These are phyloP conservation scores for Capronia epimyces DNA, from an alignment of 2,329 filamentous ascomycete genomes.

Conservation along the genomic window DNA sequence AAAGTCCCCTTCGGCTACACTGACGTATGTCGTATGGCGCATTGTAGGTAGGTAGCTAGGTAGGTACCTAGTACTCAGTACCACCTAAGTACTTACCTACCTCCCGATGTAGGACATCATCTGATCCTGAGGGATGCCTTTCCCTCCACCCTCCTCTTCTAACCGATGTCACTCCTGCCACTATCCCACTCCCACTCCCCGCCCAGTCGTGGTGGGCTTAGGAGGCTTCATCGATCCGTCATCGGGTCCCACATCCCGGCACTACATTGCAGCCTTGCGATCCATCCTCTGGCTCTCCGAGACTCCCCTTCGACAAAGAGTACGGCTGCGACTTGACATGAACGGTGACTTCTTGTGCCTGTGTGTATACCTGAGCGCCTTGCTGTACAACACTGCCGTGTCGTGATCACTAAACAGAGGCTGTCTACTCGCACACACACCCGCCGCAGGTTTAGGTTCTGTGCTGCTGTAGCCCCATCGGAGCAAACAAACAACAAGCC, in stretches of 20 bases:
- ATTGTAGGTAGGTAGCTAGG: too few species aligned
- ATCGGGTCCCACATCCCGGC: constrained; percentile 7
- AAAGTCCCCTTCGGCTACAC: neutral
- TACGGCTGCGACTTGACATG: neutral
- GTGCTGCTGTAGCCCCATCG: too few species aligned
- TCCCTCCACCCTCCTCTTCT: neutral
- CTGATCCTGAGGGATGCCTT: neutral
- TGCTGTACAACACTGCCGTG: neutral
- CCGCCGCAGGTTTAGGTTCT: too few species aligned
- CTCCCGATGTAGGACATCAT: neutral
- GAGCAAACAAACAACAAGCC: too few species aligned
- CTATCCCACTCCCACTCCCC: neutral
- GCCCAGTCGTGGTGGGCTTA: neutral
- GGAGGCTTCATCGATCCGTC: neutral
- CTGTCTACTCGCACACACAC: too few species aligned
- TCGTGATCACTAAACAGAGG: neutral
- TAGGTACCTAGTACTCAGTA: too few species aligned
- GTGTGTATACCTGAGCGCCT: neutral
- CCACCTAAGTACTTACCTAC: too few species aligned
- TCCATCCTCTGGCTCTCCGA: neutral
- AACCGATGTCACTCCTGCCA: neutral
- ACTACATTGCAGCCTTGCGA: neutral
- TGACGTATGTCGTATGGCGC: neutral
- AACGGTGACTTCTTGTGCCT: neutral
- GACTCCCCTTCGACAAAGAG: too few species aligned